Evolutionary conservation across 2,329 filamentous ascomycete species (phyloP).

Genomic region (Myriosclerotinia curreyana): DNA sequence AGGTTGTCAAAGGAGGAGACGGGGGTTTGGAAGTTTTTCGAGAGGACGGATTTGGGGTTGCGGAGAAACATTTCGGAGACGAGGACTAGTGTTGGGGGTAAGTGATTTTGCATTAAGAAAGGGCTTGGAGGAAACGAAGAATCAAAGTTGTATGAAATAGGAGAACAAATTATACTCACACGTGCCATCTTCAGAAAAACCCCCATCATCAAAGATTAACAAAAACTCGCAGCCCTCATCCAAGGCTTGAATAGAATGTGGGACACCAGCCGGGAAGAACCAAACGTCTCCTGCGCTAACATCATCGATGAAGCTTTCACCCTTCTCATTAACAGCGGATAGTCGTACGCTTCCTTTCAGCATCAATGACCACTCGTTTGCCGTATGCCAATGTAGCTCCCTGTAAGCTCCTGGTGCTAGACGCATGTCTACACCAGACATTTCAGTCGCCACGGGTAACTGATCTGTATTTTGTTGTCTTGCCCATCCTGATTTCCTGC

Average conservation of each 20-base stretch:
- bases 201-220: slow-evolving; percentile 57
- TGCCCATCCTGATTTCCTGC: slow-evolving; percentile 50
- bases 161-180: slow-evolving; percentile 32
- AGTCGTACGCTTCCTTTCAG: slow-evolving; percentile 53
- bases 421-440: slow-evolving; percentile 60
- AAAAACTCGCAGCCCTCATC: slow-evolving; percentile 57
- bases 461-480: slow-evolving; percentile 54
- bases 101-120: not conserved
- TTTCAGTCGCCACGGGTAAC: slow-evolving; percentile 47
- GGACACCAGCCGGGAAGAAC: slow-evolving; percentile 51
- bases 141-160: not conserved
- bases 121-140: no score
- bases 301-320: slow-evolving; percentile 48
- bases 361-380: slow-evolving; percentile 52
- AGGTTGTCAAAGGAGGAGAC: slow-evolving; percentile 48
- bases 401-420: slow-evolving; percentile 56
- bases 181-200: slow-evolving; percentile 57
- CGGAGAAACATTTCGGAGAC: slow-evolving; percentile 37
- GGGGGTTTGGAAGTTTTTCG: slow-evolving; percentile 52
- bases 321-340: slow-evolving; percentile 51
- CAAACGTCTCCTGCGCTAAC: slow-evolving; percentile 52
- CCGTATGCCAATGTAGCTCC: slow-evolving; percentile 62
- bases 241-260: slow-evolving; percentile 54
- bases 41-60: slow-evolving; percentile 46
- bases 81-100: slow-evolving; percentile 41